Evolutionary conservation across 106 monocot species (phyloP).

Genomic region (Iris macrosiphon): DNA sequence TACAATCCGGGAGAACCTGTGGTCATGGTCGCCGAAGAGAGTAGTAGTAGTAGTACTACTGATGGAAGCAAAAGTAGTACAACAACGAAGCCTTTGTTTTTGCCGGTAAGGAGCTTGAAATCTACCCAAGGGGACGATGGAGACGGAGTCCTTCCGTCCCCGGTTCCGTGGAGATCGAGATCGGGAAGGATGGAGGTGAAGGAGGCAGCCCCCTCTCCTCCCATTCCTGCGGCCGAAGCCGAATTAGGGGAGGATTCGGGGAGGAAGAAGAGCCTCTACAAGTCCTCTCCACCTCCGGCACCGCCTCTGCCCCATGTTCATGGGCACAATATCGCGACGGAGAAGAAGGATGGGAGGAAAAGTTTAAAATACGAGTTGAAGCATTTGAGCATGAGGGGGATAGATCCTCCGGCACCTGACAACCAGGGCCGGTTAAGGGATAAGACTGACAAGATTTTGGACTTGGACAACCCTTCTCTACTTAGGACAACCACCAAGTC

Average conservation of each 20-base stretch:
- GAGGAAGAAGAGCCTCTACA: conserved; percentile 26
- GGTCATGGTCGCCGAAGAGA: conserved; percentile 14
- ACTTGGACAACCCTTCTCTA: no score
- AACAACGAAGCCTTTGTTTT: conserved; percentile 23
- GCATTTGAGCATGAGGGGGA: conserved; percentile 22
- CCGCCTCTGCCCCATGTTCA: conserved; percentile 53
- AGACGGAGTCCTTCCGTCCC: conserved; percentile 46
- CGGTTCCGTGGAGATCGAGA: conserved; percentile 75
- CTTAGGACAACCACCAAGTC: no score
- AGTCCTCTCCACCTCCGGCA: conserved; percentile 14
- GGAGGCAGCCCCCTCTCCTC: conserved; percentile 17
- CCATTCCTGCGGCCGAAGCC: conserved; percentile 12
- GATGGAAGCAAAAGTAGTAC: no score
- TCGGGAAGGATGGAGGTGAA: conserved; percentile 32
- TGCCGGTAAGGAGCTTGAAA: conserved; percentile 54
- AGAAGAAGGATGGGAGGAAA: conserved; percentile 14
- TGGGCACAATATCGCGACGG: conserved; percentile 11
- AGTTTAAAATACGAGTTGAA: conserved; percentile 50
- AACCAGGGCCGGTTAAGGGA: not conserved
- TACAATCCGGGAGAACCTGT: conserved; percentile 28
- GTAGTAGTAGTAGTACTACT: not conserved
- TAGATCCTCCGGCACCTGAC: conserved; percentile 2
- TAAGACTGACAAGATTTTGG: no score
- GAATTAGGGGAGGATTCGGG: conserved; percentile 20
- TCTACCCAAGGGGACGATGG: not conserved